These are phyloP conservation scores for Inga oerstediana DNA, from an alignment of 306 rosid species.

Conservation along the genomic window DNA sequence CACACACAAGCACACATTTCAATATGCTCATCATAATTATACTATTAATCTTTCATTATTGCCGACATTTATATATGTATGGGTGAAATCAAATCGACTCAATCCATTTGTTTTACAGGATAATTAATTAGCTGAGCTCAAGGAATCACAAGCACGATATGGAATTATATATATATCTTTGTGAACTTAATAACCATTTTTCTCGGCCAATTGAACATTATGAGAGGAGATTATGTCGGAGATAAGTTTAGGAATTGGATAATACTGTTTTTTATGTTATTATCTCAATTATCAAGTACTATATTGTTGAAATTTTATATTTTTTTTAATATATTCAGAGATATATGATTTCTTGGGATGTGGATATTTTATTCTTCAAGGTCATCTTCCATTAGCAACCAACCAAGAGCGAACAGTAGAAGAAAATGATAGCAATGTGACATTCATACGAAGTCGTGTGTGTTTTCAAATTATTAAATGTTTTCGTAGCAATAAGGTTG, in stretches of 20 bases:
- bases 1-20: neutral
- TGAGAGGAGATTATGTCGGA: neutral
- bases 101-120: neutral
- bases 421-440: neutral
- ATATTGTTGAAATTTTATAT: neutral
- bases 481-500: conserved; percentile 5
- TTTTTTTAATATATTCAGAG: neutral
- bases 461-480: neutral
- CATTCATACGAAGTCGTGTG: neutral
- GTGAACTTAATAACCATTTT: neutral
- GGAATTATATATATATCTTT: neutral
- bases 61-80: neutral
- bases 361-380: neutral
- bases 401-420: conserved; percentile 4
- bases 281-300: neutral
- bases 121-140: neutral
- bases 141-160: conserved; percentile 28
- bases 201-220: neutral
- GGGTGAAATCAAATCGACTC: neutral
- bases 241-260: conserved; percentile 10
- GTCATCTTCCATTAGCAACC: conserved; percentile 23
- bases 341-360: neutral
- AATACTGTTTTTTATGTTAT: neutral
- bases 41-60: conserved; percentile 10
- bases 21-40: conserved; percentile 19